Base-by-base conservation (phyloP, 768 basidiomycete genomes). In the Leucogyrophana mollusca region DNA sequence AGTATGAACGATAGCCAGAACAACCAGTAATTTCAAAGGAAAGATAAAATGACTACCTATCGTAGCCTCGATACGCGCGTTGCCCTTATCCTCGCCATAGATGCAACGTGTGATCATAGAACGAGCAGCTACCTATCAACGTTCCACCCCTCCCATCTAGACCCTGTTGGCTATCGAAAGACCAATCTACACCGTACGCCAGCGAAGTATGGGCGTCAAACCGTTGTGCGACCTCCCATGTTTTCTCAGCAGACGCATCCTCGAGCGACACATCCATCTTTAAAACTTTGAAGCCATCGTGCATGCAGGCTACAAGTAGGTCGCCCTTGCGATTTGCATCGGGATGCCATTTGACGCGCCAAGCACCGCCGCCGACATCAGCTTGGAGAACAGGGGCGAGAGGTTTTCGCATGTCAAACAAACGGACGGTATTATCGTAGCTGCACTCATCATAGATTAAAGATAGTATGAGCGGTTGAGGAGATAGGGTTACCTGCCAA, bases 281-380 rank as follows among this genome's bases (percentile, higher is more conserved):
- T 47, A 90, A 63, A 5, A 95, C 73, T 60, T 96, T 96, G 77
- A 92, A 94, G 9, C 95, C 94, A 52, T 93, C 93, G 60, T 95
- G 94, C 96, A 98, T 99, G 59, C 90, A 93, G 0, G 94, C 96
- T n/a, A 93, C 82, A 16, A 97, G 77, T 2, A 98, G 73, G 57
- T 94, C 89, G 30, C 77, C 57, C 51, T 75, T 78, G 36, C 93
- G 77, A n/a, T 59, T 54, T 2, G 73, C 52, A 4, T 77, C 78
- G 6, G 94, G 93, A 66, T 98, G 93, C 92, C 94, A 99, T 64
- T 95, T 94, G 47, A 92, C 83, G 14, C 96, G 79, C 96, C 96
- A 99, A 9, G 83, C 89, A 3, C 96, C 96, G 10, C 96, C 96
- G 9, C 91, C 92, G 3, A 91, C 83, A 46, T 86, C 76, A 20